phyloP scores from a whole-genome alignment of 2,329 filamentous ascomycete genomes.

The Clonostachys sp. region DNA sequence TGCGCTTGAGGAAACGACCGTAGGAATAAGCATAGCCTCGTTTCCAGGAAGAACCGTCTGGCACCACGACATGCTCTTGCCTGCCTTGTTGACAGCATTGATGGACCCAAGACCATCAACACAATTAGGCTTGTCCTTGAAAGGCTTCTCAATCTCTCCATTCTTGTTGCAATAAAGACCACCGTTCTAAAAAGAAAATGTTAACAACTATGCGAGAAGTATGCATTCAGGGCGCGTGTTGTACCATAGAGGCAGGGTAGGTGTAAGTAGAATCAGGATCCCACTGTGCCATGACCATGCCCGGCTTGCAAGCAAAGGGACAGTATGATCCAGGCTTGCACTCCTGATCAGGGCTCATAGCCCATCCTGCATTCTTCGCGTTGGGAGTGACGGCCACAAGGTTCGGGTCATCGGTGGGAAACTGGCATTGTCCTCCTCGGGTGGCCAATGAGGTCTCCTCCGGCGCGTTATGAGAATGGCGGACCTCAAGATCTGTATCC shows the following conservation, averaged over 20 bases:
- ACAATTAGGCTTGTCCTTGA: conserved; percentile 64
- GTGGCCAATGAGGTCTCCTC: conserved; percentile 34
- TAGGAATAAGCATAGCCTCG: conserved; percentile 79
- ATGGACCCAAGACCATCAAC: conserved; percentile 63
- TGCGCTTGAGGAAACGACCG: conserved; percentile 52
- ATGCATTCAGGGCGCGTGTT: conserved; percentile 11
- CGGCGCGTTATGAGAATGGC: conserved; percentile 9
- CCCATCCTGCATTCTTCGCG: conserved; percentile 67
- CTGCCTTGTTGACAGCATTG: conserved; percentile 61
- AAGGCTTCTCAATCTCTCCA: conserved; percentile 66
- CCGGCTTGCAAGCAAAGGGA: conserved; percentile 71
- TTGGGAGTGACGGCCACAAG: conserved; percentile 64
- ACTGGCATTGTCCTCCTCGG: conserved; percentile 51
- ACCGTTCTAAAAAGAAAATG: conserved; percentile 49
- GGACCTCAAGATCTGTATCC: conserved; percentile 23
- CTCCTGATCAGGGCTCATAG: conserved; percentile 69
- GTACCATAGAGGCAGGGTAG: conserved; percentile 69
- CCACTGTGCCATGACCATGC: conserved; percentile 77
- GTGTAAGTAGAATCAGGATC: conserved; percentile 64
- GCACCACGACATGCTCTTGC: conserved; percentile 63
- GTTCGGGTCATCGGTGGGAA: conserved; percentile 57
- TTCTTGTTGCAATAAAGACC: conserved; percentile 67
- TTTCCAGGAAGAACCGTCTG: conserved; percentile 77
- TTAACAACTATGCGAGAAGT: conserved; percentile 5
- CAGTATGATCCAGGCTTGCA: conserved; percentile 67